Evolutionary conservation across 176 grass and related monocot genomes (phyloP), one percentile per base, ranked within the genome.

Genomic region (Puccinellia tenuiflora): DNA sequence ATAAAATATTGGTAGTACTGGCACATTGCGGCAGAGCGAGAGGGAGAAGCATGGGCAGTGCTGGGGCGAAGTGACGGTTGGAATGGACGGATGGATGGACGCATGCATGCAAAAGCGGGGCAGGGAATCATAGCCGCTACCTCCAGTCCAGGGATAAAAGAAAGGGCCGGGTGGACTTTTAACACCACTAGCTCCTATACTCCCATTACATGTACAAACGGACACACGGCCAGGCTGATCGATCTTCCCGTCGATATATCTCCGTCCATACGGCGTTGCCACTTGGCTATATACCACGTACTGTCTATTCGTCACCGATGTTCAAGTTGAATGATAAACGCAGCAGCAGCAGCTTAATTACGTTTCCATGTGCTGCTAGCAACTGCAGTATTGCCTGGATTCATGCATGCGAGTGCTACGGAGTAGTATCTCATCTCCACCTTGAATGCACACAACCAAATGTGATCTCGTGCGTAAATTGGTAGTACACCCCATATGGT

Each of bases 21-120:
- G 33, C 10, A 54, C 60, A 42, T 8, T 13, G 63, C 4, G 6
- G n/a, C 20, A 31, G 52, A 51, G 40, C 9, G 47, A 20, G 47
- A 11, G 7, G 42, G 26, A 37, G 61, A 3, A 75, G 56, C 55
- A 79, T 73, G 86, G 64, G 65, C 14, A 35, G 52, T 35, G 26
- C n/a, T 18, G 37, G 86, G 80, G 15, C n/a, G 81, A 89, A 57
- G 82, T 81, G 87, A 85, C 82, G 82, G 63, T 33, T 69, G 70
- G 75, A 81, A 55, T 67, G 59, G 75, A 81, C 78, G 57, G 79
- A 67, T 28, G 71, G 68, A 88, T 85, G 76, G 87, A 89, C 87
- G 77, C 77, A 39, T 89, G 87, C 87, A 89, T 81, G 87, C 82
- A 79, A 52, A 73, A 79, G 57, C 46, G 9, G 7, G 20, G 31